Base-by-base conservation (phyloP, 2,329 filamentous ascomycete species). In the Pezicula radicicola region DNA sequence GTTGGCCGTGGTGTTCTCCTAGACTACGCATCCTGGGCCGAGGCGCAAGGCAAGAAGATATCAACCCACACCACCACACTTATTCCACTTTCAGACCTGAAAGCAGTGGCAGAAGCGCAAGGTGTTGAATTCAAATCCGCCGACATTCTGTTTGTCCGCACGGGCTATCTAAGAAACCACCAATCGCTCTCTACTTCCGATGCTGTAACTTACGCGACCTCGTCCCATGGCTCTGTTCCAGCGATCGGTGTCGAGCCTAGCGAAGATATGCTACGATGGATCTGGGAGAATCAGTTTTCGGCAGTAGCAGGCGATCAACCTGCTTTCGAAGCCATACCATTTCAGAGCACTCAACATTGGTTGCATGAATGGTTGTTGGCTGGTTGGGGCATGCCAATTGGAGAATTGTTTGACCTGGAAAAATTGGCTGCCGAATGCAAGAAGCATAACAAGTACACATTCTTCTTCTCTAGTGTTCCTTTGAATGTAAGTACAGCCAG, bases 401-500 rank as follows among this genome's bases (percentile, higher is more conserved):
- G 76, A 0, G 76, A 79, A 60, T 58, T 77, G 44, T 77, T 78
- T 52, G 70, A 78, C 48, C 55, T 78, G 12, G 73, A 77, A 45
- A 60, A 53, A 3, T 52, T 78, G 9, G 57, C 78, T 0, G 69
- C 69, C 37, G 74, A 79, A 45, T 83, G 83, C 62, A 74, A 74
- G 63, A 71, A 74, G 63, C 72, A 74, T 49, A 68, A 71, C 13
- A 71, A 76, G 30, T 87, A 81, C 69, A 78, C 73, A 5, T 88
- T 87, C 61, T 76, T 88, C 68, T 73, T 87, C 21, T 80, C 78
- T 0, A 84, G 80, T 55, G 74, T 73, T 13, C 82, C 83, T 1
- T 67, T 83, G 33, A 85, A 85, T 61, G 76, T 81, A 40, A 49
- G 55, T 53, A 10, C 8, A 30, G 12, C 12, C 3, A 6, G 9